A percentile compares a stretch with the other conserved stretches of the same genome.
Conservation (phyloP, 768 basidiomycete species). For the Coprinopsis sp. region DNA sequence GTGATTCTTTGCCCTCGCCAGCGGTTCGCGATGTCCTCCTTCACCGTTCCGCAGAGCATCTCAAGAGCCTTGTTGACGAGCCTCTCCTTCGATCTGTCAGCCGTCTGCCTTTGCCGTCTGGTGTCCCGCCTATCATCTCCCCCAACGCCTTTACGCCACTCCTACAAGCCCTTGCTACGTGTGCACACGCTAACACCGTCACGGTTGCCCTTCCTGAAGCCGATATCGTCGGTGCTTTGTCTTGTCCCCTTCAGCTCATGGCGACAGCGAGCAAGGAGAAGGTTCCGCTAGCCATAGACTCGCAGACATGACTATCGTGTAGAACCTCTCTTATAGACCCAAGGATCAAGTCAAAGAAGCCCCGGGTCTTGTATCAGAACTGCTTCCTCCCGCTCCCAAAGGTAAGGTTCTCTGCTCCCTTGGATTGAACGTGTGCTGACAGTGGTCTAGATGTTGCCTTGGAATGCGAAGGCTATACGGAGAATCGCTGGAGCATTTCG, state of each 20-base stretch:
- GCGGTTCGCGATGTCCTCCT: slow-evolving; percentile 91
- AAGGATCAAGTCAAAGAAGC: slow-evolving; percentile 98
- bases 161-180: slow-evolving; percentile 81
- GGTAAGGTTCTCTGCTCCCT: slow-evolving; percentile 40
- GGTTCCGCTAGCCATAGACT: slow-evolving; percentile 67
- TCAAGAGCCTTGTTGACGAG: slow-evolving; percentile 80
- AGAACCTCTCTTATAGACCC: slow-evolving; percentile 91
- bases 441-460: slow-evolving; percentile 81
- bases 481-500: slow-evolving; percentile 70
- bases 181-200: slow-evolving; percentile 84
- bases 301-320: slow-evolving; percentile 97
- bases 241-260: slow-evolving; percentile 75
- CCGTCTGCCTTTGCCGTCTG: slow-evolving; percentile 77
- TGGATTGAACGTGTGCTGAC: slow-evolving; percentile 7
- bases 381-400: slow-evolving; percentile 91
- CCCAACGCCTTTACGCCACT: slow-evolving; percentile 85
- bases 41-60: slow-evolving; percentile 76
- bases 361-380: slow-evolving; percentile 80
- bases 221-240: slow-evolving; percentile 86
- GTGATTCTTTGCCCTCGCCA: too few relatives aligned
- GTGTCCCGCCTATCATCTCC: slow-evolving; percentile 81
- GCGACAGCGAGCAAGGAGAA: slow-evolving; percentile 52
- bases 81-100: slow-evolving; percentile 82
- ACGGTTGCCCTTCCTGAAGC: slow-evolving; percentile 84
- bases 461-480: slow-evolving; percentile 85